Evolutionary conservation across 2,329 filamentous ascomycete genomes (phyloP), one percentile per base, ranked within the genome.

Genomic region (Diaporthe helianthi): DNA sequence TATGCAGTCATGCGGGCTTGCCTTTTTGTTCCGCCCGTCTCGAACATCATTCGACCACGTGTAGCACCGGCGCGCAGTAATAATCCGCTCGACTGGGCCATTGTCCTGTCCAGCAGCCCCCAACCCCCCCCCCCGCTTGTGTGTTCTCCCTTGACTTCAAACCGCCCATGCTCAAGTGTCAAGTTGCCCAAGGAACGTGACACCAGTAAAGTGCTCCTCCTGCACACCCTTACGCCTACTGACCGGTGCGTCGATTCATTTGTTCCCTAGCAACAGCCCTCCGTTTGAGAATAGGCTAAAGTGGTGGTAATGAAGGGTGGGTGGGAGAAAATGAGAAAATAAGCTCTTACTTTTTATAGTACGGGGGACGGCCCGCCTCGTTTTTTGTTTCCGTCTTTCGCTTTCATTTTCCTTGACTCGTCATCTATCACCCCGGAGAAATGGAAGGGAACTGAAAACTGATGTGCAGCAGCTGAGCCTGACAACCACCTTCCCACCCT

Each of bases 41-140:
- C 26, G 52, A 51, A 55, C 38, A 58, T 67, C 52, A 67, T 58
- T 67, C 51, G 64, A 55, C 52, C 64, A 67, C 64, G 64, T 67
- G 44, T 47, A 49, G 51, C 31, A 17, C 41, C 46, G 41, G 33
- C 31, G 52, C n/a, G 36, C 52, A 36, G 58, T 44, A 63, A 60
- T 44, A 63, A 60, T 41, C 36, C 47, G 26, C 41, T 44, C 41
- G 41, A 38, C 31, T 36, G 33, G 33, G 24, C 31, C 44, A 26
- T n/a, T n/a, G 41, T 44, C 41, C 41, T 38, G 51, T 55, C 41
- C 31, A 26, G 64, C n/a, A n/a, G 38, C 19, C 51, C 22, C 36
- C n/a, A n/a, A n/a, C n/a, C n/a, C n/a, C n/a, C n/a, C n/a, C n/a
- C n/a, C n/a, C n/a, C n/a, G n/a, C n/a, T 15, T 58, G 36, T 38